A percentile compares a stretch with the other conserved stretches of the same genome.
Evolutionary conservation across 495 filamentous ascomycete species (phyloP).

Genomic region (Cairneyella variabilis): DNA sequence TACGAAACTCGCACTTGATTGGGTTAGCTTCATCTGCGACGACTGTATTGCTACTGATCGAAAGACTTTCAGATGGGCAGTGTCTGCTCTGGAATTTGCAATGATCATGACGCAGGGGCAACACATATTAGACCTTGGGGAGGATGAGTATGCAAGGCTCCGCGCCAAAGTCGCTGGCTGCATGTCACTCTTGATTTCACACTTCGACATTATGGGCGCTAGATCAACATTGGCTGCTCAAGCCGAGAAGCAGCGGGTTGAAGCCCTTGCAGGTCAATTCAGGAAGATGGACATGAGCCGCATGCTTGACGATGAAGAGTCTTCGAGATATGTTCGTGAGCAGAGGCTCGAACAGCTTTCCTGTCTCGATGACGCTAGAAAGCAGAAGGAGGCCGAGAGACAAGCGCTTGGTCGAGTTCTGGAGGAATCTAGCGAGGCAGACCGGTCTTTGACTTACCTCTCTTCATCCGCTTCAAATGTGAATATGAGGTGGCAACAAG

Average conservation of each 20-base stretch:
- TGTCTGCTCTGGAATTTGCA: constrained; percentile 89
- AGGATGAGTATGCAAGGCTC: constrained; percentile 76
- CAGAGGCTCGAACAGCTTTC: constrained; percentile 66
- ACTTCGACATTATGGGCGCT: constrained; percentile 99
- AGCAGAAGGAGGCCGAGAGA: constrained; percentile 78
- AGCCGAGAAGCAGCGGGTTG: constrained; percentile 79
- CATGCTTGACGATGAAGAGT: constrained; percentile 82
- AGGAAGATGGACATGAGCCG: constrained; percentile 70
- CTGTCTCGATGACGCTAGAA: constrained; percentile 72
- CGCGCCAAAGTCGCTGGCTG: constrained; percentile 90
- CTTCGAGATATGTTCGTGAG: constrained; percentile 64
- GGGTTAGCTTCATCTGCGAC: constrained; percentile 97
- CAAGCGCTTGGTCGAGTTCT: constrained; percentile 85
- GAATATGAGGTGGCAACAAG: constrained; percentile 94
- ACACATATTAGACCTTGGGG: constrained; percentile 82
- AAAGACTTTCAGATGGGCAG: constrained; percentile 96
- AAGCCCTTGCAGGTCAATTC: constrained; percentile 69
- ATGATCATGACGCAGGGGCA: constrained; percentile 94
- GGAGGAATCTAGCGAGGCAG: constrained; percentile 91
- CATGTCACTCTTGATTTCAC: constrained; percentile 95
- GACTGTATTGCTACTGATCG: constrained; percentile 93
- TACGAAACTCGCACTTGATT: constrained; percentile 88
- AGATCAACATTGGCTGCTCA: constrained; percentile 88
- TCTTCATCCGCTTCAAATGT: constrained; percentile 94
- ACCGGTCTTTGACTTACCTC: constrained; percentile 88